Conservation (phyloP, 306 rosid genomes). For the Dryas octopetala region DNA sequence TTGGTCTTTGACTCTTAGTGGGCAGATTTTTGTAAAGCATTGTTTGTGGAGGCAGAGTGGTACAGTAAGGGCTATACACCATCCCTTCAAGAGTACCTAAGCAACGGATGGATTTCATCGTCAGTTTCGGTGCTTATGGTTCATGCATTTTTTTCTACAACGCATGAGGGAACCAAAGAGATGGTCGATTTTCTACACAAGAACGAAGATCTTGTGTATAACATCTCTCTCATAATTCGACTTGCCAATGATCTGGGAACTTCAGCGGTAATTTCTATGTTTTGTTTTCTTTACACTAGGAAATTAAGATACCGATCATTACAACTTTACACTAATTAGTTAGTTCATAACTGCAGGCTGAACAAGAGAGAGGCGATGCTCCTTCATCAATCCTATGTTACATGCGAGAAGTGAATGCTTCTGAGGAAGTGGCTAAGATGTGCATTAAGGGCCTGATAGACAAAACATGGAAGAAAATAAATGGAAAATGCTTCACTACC, state of each 20-base stretch:
- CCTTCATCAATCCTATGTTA: constrained; percentile 53
- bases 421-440: constrained; percentile 45
- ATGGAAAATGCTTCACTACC: constrained; percentile 22
- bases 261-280: constrained; percentile 19
- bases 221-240: constrained; percentile 35
- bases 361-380: constrained; percentile 63
- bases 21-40: constrained; percentile 55
- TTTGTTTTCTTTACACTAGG: too few species aligned
- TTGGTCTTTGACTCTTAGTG: constrained; percentile 30
- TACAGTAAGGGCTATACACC: constrained; percentile 41
- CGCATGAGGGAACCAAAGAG: constrained; percentile 16
- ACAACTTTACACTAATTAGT: not conserved
- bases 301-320: too few species aligned
- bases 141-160: constrained; percentile 37
- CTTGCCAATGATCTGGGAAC: constrained; percentile 42
- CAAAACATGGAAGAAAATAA: constrained; percentile 46
- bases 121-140: constrained; percentile 44
- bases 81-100: constrained; percentile 48
- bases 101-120: constrained; percentile 60
- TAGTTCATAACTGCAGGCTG: constrained; percentile 37
- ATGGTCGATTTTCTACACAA: constrained; percentile 21
- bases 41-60: constrained; percentile 67
- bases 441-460: constrained; percentile 34
- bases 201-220: constrained; percentile 25
- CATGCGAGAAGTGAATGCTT: constrained; percentile 42